Percentiles rank a stretch among this genome's conserved stretches.
Conservation (phyloP, 768 basidiomycete genomes). For the Macrolepiota dolichaula region DNA sequence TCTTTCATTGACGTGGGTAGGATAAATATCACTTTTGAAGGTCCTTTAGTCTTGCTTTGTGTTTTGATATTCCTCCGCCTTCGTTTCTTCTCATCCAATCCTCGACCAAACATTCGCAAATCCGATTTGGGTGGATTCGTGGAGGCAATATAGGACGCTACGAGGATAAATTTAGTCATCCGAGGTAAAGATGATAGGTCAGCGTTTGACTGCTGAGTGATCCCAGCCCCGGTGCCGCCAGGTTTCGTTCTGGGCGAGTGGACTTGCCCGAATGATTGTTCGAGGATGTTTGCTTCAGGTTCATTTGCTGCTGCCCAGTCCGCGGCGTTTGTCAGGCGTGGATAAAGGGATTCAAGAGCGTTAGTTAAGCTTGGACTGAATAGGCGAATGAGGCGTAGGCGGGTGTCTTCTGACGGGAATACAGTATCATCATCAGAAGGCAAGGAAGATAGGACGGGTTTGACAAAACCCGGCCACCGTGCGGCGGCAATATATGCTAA, state of each 20-base stretch:
- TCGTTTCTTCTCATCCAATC: constrained; percentile 60
- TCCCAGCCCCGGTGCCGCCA: neutral
- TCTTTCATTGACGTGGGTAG: neutral
- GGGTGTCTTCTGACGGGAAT: constrained; percentile 51
- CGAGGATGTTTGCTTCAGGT: constrained; percentile 39
- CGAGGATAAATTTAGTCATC: constrained; percentile 71
- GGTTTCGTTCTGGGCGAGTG: neutral
- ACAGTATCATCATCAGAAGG: constrained; percentile 15
- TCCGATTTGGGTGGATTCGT: constrained; percentile 83
- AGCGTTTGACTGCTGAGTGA: constrained; percentile 1
- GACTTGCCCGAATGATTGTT: constrained; percentile 21
- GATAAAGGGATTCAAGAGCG: constrained; percentile 67
- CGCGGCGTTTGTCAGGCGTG: constrained; percentile 59
- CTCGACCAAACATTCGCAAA: constrained; percentile 78
- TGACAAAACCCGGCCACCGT: constrained; percentile 77
- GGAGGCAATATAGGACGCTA: constrained; percentile 79
- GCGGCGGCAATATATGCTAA: constrained; percentile 75
- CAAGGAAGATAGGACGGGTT: constrained; percentile 45
- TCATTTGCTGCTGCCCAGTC: constrained; percentile 58
- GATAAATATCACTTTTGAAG: constrained; percentile 37
- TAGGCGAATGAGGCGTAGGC: constrained; percentile 60
- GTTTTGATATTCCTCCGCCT: constrained; percentile 42
- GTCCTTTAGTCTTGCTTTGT: constrained; percentile 33
- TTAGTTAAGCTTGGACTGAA: constrained; percentile 61
- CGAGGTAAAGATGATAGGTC: constrained; percentile 45